These are phyloP conservation scores for Candida sp. DNA, from an alignment of 1,139 yeast species.

Conservation along the genomic window DNA sequence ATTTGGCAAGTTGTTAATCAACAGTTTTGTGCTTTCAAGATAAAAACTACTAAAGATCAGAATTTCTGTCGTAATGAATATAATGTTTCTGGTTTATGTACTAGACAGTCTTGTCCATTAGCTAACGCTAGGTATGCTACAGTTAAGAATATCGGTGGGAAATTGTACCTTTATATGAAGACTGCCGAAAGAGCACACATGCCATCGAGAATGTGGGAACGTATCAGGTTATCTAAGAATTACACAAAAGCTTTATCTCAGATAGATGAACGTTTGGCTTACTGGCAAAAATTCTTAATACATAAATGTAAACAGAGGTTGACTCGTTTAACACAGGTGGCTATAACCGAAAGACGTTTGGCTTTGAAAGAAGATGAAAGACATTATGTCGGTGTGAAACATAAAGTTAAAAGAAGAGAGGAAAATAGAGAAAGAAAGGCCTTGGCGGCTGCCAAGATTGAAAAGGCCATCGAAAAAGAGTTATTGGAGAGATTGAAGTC, in stretches of 20 bases:
- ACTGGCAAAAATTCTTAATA: slow-evolving; percentile 90
- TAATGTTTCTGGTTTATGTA: slow-evolving; percentile 88
- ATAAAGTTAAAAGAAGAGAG: slow-evolving; percentile 93
- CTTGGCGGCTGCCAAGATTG: slow-evolving; percentile 92
- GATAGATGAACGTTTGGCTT: slow-evolving; percentile 78
- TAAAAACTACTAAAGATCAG: slow-evolving; percentile 77
- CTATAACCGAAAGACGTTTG: slow-evolving; percentile 91
- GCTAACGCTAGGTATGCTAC: slow-evolving; percentile 98
- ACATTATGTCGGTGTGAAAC: slow-evolving; percentile 87
- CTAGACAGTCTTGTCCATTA: slow-evolving; percentile 90
- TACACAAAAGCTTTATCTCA: slow-evolving; percentile 85
- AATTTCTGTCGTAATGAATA: slow-evolving; percentile 86
- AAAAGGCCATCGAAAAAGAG: slow-evolving; percentile 94
- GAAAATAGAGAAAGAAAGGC: slow-evolving; percentile 95
- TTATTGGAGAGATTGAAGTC: slow-evolving; percentile 89
- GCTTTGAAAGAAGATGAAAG: slow-evolving; percentile 91
- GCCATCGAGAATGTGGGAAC: slow-evolving; percentile 92
- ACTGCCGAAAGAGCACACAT: slow-evolving; percentile 97
- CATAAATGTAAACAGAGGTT: slow-evolving; percentile 96
- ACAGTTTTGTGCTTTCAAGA: slow-evolving; percentile 85
- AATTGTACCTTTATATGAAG: slow-evolving; percentile 88
- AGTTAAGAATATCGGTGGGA: slow-evolving; percentile 84
- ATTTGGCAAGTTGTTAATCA: slow-evolving; percentile 92
- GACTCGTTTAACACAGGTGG: slow-evolving; percentile 92
- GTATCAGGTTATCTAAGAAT: slow-evolving; percentile 84